phyloP scores from a whole-genome alignment of 2,329 filamentous ascomycete genomes.

The Ophiostoma perfectum region DNA sequence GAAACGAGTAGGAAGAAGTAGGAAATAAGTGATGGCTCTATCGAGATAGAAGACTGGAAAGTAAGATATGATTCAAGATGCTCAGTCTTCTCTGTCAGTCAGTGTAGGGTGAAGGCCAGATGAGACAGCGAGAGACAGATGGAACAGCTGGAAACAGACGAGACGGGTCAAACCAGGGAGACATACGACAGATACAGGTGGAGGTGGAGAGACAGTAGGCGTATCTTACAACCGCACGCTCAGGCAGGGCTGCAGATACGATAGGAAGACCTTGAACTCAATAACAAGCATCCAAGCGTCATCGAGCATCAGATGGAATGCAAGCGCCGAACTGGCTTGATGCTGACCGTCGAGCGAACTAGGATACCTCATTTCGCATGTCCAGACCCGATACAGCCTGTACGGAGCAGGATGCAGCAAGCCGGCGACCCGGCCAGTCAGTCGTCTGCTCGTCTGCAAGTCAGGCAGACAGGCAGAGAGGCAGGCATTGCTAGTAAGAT shows the following conservation, averaged over 20 bases:
- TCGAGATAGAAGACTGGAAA: not conserved
- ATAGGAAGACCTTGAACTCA: not conserved
- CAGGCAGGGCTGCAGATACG: not conserved
- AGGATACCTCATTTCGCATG: conserved; percentile 3
- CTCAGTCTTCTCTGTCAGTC: too few relatives aligned
- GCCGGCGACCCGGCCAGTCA: not conserved
- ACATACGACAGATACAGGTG: too few relatives aligned
- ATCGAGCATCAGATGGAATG: conserved; percentile 4
- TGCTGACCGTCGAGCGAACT: not conserved
- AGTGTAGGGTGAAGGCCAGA: too few relatives aligned
- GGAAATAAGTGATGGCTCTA: not conserved
- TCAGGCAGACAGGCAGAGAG: not conserved
- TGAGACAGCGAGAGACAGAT: too few relatives aligned
- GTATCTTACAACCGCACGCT: not conserved
- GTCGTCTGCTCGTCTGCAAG: not conserved
- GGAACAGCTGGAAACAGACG: too few relatives aligned
- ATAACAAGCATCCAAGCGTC: not conserved
- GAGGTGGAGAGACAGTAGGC: too few relatives aligned
- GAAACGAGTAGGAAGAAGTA: not conserved
- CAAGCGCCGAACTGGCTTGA: too few relatives aligned
- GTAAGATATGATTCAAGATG: too few relatives aligned
- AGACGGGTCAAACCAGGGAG: too few relatives aligned
- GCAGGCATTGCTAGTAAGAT: not conserved
- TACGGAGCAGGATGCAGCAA: not conserved
- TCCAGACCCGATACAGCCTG: not conserved